Evolutionary conservation across 768 basidiomycete genomes (phyloP).

Genomic region (Agaricus subrufescens): DNA sequence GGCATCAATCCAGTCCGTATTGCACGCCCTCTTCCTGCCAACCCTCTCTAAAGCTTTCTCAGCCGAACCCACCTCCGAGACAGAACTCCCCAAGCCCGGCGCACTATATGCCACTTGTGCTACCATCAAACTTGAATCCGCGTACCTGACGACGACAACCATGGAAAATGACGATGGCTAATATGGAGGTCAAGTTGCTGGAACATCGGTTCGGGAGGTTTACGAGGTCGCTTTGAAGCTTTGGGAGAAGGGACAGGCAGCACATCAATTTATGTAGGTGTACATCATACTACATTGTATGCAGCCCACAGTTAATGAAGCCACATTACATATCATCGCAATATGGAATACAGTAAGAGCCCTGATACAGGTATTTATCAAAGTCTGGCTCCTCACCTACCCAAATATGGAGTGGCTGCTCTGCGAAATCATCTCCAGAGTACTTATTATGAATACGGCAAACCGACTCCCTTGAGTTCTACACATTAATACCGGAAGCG

Average conservation of each 20-base stretch:
- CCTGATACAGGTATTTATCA: too few relatives aligned
- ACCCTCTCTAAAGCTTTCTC: constrained; percentile 63
- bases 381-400: too few relatives aligned
- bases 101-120: constrained; percentile 76
- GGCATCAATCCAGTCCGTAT: constrained; percentile 63
- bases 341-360: too few relatives aligned
- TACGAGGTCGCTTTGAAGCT: constrained; percentile 62
- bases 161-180: constrained; percentile 43
- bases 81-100: constrained; percentile 71
- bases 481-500: too few relatives aligned
- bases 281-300: too few relatives aligned
- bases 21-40: constrained; percentile 79
- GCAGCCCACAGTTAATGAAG: too few relatives aligned
- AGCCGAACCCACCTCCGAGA: constrained; percentile 12
- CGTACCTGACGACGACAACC: neutral
- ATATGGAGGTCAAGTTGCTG: constrained; percentile 64
- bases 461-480: too few relatives aligned
- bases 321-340: too few relatives aligned
- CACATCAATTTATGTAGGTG: too few relatives aligned
- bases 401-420: too few relatives aligned
- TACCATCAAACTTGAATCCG: constrained; percentile 47
- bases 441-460: too few relatives aligned
- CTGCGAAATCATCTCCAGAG: too few relatives aligned
- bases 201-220: constrained; percentile 71
- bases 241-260: constrained; percentile 42